These are phyloP conservation scores for Abelmoschus esculentus DNA, from an alignment of 345 rosid genomes.

Conservation along the genomic window DNA sequence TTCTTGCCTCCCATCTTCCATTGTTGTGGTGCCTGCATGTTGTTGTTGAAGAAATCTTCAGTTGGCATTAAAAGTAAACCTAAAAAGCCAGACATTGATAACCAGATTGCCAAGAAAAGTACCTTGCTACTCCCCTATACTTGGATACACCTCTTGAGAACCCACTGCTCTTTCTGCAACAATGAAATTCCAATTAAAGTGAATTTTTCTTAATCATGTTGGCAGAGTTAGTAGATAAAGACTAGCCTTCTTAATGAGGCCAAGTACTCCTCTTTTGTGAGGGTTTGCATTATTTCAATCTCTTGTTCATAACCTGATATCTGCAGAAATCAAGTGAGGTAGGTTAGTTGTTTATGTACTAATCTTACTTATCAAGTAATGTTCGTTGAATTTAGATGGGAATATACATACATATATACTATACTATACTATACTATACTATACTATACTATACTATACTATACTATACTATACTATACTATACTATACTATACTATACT, in stretches of 20 bases:
- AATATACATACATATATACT: neutral
- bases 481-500: no score
- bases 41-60: neutral
- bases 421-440: no score
- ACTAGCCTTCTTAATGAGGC: constrained; percentile 57
- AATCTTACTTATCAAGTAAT: neutral
- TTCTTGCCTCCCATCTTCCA: constrained; percentile 76
- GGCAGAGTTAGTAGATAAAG: neutral
- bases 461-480: no score
- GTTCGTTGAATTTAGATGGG: neutral
- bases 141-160: constrained; percentile 65
- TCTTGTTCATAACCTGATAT: constrained; percentile 49
- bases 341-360: neutral
- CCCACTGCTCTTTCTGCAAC: constrained; percentile 57
- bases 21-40: constrained; percentile 58
- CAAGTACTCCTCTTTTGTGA: constrained; percentile 57
- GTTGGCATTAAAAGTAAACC: neutral
- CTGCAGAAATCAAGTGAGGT: constrained; percentile 17
- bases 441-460: no score
- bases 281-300: constrained; percentile 48
- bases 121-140: constrained; percentile 73
- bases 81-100: neutral
- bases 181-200: neutral
- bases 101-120: constrained; percentile 1
- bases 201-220: no score